A percentile compares a stretch with the other conserved stretches of the same genome.
Conservation (phyloP, 495 filamentous ascomycete species). For the Bacidia rubella region DNA sequence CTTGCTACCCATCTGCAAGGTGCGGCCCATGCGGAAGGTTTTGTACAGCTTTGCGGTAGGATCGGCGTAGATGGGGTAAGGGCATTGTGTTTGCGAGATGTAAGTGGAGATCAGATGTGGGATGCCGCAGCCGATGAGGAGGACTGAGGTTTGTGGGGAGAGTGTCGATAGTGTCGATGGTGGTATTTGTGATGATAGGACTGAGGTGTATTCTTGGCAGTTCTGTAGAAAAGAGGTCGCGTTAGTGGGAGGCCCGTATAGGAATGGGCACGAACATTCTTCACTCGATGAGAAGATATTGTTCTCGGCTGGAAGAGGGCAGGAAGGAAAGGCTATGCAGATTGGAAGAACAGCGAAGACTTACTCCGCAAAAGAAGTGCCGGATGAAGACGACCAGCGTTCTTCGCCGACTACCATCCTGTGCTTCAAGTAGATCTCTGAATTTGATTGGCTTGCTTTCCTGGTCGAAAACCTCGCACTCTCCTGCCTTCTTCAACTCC, state of each 20-base stretch:
- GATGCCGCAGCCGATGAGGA: conserved; percentile 68
- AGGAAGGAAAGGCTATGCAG: conserved; percentile 2
- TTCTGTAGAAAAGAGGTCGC: conserved; percentile 30
- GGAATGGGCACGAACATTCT: no score
- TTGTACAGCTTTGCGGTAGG: conserved; percentile 56
- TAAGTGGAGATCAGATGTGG: conserved; percentile 61
- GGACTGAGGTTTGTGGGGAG: conserved; percentile 44
- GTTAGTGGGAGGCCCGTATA: conserved; percentile 11
- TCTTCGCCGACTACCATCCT: conserved; percentile 25
- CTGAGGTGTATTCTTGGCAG: conserved; percentile 60
- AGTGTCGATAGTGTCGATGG: conserved; percentile 33
- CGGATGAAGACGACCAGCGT: conserved; percentile 71
- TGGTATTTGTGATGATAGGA: conserved; percentile 46
- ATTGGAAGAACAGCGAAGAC: conserved; percentile 22
- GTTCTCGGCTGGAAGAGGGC: background rate
- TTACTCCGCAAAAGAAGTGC: conserved; percentile 82
- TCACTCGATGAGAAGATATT: background rate
- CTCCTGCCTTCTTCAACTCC: conserved; percentile 35
- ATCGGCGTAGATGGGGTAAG: conserved; percentile 74
- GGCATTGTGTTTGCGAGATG: conserved; percentile 44
- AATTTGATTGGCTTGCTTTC: conserved; percentile 51
- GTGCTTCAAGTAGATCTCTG: conserved; percentile 45
- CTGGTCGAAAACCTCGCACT: conserved; percentile 48
- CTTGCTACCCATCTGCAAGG: conserved; percentile 43
- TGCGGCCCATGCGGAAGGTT: conserved; percentile 56